Evolutionary conservation across 495 filamentous ascomycete genomes (phyloP).

Genomic region (Xylaria scruposa): DNA sequence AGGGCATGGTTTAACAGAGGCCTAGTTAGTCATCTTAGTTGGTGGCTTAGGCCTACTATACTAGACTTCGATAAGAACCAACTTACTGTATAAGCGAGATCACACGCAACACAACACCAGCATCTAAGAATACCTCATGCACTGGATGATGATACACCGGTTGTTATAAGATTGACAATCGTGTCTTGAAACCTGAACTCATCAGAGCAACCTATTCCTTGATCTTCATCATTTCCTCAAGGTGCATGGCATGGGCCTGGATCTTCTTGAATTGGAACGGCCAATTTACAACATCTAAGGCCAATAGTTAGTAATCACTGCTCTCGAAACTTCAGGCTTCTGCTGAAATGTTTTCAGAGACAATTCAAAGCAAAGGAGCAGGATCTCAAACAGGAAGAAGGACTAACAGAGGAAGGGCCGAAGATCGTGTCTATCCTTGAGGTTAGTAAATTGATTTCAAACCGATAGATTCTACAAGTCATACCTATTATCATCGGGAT

Average conservation of each 20-base stretch:
- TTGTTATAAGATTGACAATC: not conserved
- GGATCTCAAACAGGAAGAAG: not conserved
- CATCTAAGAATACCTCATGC: not conserved
- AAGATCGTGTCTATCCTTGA: not conserved
- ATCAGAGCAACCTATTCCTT: not conserved
- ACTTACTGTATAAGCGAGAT: too few relatives aligned
- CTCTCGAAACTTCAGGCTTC: not conserved
- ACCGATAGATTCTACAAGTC: not conserved
- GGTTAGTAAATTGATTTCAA: not conserved
- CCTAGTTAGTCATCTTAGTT: too few relatives aligned
- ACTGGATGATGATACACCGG: too few relatives aligned
- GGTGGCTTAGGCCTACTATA: too few relatives aligned
- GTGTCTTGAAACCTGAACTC: not conserved
- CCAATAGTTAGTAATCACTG: not conserved
- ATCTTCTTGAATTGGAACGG: constrained; percentile 16
- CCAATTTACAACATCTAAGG: constrained; percentile 4
- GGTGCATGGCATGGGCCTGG: not conserved
- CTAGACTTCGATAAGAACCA: too few relatives aligned
- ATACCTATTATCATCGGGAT: constrained; percentile 8
- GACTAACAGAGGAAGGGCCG: not conserved
- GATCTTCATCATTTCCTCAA: not conserved
- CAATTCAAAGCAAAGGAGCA: not conserved
- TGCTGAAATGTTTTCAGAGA: not conserved
- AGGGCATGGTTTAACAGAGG: too few relatives aligned
- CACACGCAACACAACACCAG: too few relatives aligned